Evolutionary conservation across 306 rosid genomes (phyloP), one percentile per base, ranked within the genome.

Genomic region (Cercis canadensis): DNA sequence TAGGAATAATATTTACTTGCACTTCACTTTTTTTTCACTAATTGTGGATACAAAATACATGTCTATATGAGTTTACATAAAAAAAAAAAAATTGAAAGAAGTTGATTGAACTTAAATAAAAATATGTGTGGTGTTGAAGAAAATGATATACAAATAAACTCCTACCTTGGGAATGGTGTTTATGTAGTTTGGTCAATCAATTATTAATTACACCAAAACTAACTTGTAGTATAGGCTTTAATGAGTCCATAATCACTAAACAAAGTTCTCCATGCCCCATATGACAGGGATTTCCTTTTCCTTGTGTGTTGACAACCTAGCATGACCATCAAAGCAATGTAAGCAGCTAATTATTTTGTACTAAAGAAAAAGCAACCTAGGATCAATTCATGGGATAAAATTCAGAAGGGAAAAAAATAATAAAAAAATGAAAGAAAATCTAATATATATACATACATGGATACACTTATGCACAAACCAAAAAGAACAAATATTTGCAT

Each of bases 351-450:
- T 78, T 14, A 50, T 57, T 6, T 24, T 24, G 29, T 24, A 7
- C 3, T 12, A 57, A 50, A 39, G 37, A 12, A 10, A 29, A 43
- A 65, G 68, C 69, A 71, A 24, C 43, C 43, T 31, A 1, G 3
- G 49, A 67, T 59, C 75, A 73, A 57, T 31, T 34, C 56, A 41
- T 34, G 17, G 34, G 65, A 37, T n/a, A 65, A 36, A 78, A 39
- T 49, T 57, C n/a, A 13, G 0, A 36, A 5, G 47, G 53, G 10
- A 44, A 18, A 40, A n/a, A 54, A 32, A 16, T 46, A 18, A 39
- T n/a, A 45, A 32, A 62, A n/a, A 7, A 67, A 67, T 31, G 41
- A 18, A 57, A 47, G n/a, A 43, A 70, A 57, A 50, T 21, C 32
- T 50, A 60, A 55, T 7, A 17, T 5, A 18, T 56, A 46, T 24